phyloP scores from a whole-genome alignment of 2,329 filamentous ascomycete species.

The Cladosporium sp. region DNA sequence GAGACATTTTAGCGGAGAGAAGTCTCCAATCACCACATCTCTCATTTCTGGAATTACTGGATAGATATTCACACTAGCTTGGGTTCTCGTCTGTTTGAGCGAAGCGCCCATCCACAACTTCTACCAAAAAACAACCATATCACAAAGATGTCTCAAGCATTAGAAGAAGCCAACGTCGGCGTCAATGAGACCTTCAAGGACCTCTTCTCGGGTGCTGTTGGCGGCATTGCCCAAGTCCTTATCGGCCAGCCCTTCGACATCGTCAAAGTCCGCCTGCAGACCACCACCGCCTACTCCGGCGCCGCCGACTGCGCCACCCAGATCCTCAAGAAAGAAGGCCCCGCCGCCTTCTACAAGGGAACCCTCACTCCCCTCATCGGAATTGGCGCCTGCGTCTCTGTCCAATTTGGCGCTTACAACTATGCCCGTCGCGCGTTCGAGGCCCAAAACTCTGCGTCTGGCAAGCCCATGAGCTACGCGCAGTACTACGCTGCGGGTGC shows the following conservation, averaged over 20 bases:
- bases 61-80: not conserved
- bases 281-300: constrained; percentile 74
- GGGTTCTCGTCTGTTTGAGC: not conserved
- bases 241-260: constrained; percentile 84
- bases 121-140: not conserved
- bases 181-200: constrained; percentile 69
- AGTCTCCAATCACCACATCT: not conserved
- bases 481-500: constrained; percentile 92
- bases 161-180: constrained; percentile 44
- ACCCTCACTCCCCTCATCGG: constrained; percentile 92
- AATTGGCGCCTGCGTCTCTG: constrained; percentile 92
- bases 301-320: constrained; percentile 77
- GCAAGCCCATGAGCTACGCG: constrained; percentile 62
- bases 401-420: constrained; percentile 98
- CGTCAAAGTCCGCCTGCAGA: constrained; percentile 96
- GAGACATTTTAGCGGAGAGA: not conserved
- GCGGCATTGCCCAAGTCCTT: constrained; percentile 90
- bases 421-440: constrained; percentile 85
- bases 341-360: constrained; percentile 95
- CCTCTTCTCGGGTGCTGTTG: constrained; percentile 83
- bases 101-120: not conserved
- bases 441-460: constrained; percentile 59
- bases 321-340: constrained; percentile 86
- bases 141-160: constrained; percentile 36
- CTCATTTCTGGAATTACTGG: not conserved